Evolutionary conservation across 768 basidiomycete species (phyloP).

Genomic region (Mycena epipterygia): DNA sequence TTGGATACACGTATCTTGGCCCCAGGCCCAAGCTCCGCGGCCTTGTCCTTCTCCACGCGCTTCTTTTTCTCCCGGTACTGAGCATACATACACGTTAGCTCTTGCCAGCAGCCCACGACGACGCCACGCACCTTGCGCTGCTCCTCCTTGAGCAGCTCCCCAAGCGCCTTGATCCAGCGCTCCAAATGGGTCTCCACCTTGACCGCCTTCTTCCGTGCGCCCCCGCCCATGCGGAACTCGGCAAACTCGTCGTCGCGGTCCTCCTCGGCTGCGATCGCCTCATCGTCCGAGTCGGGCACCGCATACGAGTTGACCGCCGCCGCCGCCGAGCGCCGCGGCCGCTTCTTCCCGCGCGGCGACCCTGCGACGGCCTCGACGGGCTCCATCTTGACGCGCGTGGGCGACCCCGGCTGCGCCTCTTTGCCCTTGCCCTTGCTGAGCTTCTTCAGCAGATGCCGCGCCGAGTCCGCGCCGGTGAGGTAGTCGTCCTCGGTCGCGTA

Average conservation of each 20-base stretch:
- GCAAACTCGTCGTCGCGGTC: constrained; percentile 33
- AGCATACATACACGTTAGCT: constrained; percentile 15
- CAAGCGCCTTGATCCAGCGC: constrained; percentile 78
- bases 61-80: constrained; percentile 79
- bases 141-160: constrained; percentile 72
- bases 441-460: constrained; percentile 19
- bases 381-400: constrained; percentile 35
- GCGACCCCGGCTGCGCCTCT: neutral
- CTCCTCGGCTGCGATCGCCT: constrained; percentile 37
- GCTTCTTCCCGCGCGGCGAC: constrained; percentile 24
- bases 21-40: constrained; percentile 55
- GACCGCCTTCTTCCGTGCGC: constrained; percentile 49
- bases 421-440: constrained; percentile 17
- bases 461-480: constrained; percentile 43
- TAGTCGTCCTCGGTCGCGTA: constrained; percentile 81
- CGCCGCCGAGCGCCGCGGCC: constrained; percentile 34
- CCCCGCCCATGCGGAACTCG: constrained; percentile 27
- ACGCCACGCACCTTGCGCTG: constrained; percentile 70
- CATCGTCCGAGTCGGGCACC: constrained; percentile 36
- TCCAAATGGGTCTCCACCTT: constrained; percentile 63
- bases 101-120: neutral
- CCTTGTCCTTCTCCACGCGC: constrained; percentile 66
- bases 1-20: constrained; percentile 68
- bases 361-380: constrained; percentile 31
- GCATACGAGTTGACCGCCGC: constrained; percentile 31